Conservation (phyloP, 768 basidiomycete genomes). For the Dictyophora rubrovolvata region DNA sequence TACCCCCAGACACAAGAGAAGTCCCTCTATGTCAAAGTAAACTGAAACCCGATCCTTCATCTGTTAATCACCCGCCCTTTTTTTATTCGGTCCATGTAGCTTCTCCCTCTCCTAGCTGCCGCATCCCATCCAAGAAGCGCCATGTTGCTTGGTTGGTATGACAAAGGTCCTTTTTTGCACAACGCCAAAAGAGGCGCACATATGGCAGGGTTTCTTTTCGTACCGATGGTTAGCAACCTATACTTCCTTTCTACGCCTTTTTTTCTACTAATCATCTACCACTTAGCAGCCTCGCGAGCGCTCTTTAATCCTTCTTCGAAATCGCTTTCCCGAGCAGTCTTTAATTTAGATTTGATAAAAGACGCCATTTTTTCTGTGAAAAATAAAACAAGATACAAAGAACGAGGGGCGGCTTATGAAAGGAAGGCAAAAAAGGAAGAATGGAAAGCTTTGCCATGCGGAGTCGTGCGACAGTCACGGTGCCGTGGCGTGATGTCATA, state of each 20-base stretch:
- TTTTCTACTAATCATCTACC: too few relatives aligned
- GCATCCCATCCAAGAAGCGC: slow-evolving; percentile 56
- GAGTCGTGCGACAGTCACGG: too few relatives aligned
- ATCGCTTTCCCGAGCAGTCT: slow-evolving; percentile 68
- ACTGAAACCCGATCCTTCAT: background rate
- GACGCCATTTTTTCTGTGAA: slow-evolving; percentile 13
- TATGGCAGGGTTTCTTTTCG: slow-evolving; percentile 50
- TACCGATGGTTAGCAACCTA: slow-evolving; percentile 28
- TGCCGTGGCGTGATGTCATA: too few relatives aligned
- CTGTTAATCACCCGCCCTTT: background rate
- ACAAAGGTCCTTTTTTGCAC: slow-evolving; percentile 83
- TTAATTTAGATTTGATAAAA: slow-evolving; percentile 65
- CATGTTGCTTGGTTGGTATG: slow-evolving; percentile 79
- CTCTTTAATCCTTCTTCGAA: slow-evolving; percentile 61
- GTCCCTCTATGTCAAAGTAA: slow-evolving; percentile 52
- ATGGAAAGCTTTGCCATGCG: too few relatives aligned
- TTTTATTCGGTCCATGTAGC: slow-evolving; percentile 3
- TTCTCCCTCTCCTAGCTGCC: slow-evolving; percentile 59
- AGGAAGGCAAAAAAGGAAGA: too few relatives aligned
- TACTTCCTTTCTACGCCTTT: background rate
- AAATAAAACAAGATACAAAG: background rate
- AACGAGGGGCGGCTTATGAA: background rate
- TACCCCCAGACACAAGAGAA: slow-evolving; percentile 62
- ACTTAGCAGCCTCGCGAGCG: slow-evolving; percentile 62
- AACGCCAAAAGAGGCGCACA: slow-evolving; percentile 76